Evolutionary conservation across 1,139 yeast genomes (phyloP), one percentile per base, ranked within the genome.

Genomic region (Yamadazyma diddensiae): DNA sequence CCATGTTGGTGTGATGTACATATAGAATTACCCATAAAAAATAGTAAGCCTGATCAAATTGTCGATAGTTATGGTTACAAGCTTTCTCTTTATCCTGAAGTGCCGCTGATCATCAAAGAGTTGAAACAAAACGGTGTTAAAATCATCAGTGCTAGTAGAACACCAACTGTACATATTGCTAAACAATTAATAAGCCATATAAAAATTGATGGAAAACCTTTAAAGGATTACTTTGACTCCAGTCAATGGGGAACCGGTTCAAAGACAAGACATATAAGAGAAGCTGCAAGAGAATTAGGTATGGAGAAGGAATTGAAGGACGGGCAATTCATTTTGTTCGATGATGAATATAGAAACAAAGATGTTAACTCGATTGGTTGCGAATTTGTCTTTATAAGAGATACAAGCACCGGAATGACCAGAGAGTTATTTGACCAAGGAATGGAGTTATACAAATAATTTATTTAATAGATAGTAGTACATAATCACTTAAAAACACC

Each of bases 1-100:
- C 90, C 73, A 25, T 63, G 83, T 55, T 73, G 70, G 83, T 73
- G 67, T 42, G 70, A 83, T 48, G 82, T 87, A 0, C 92, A 83
- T 50, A 67, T 83, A 11, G 55, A 65, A 2, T 62, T 76, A n/a
- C 92, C 65, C 2, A 29, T 59, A 5, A 51, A 46, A 37, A 44
- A 55, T 21, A 41, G 43, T 0, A 45, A 50, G 5, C 53, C 53
- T 13, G 40, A 49, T 6, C 43, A 46, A 14, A 52, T 64, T 4
- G 48, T 52, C 2, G 87, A 79, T 46, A 54, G 65, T 28, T 53
- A 58, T 34, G 82, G 82, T 1, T 70, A 61, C 40, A 53, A 59
- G 25, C 53, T 81, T 17, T 55, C 71, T 1, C 70, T 83, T 37
- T 83, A 72, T 51, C 59, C 58, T 15, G 88, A 83, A 39, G 88